Conservation (phyloP, 176 grass and related monocot species). For the Juncus effusus region DNA sequence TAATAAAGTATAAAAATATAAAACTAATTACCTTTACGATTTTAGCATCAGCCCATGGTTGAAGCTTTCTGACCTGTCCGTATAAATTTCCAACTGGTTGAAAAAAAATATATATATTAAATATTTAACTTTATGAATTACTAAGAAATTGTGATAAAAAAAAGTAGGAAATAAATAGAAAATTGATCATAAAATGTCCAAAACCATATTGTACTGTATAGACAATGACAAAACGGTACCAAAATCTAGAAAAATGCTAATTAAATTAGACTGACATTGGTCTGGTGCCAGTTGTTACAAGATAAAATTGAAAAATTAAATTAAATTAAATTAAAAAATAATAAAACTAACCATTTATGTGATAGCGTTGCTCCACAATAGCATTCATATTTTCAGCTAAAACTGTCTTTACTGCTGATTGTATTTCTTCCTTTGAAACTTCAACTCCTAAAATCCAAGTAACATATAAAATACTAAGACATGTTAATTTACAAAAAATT, state of each 20-base stretch:
- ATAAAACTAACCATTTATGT: constrained; percentile 67
- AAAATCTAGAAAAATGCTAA: background rate
- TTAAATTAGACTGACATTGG: background rate
- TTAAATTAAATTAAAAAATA: constrained; percentile 5
- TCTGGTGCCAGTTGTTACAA: background rate
- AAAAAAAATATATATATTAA: constrained; percentile 19
- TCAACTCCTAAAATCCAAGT: constrained; percentile 58
- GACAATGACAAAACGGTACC: background rate
- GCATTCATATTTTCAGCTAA: constrained; percentile 78
- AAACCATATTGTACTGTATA: background rate
- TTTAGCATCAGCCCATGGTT: constrained; percentile 96
- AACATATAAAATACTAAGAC: constrained; percentile 22
- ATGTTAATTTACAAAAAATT: background rate
- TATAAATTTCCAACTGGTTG: constrained; percentile 77
- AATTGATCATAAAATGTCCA: background rate
- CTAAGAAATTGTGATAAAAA: background rate
- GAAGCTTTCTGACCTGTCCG: constrained; percentile 76
- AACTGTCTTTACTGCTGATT: constrained; percentile 50
- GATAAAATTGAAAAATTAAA: constrained; percentile 14
- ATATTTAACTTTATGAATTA: constrained; percentile 5
- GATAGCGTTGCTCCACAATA: constrained; percentile 88
- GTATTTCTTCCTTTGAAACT: constrained; percentile 86
- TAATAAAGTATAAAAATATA: constrained; percentile 11
- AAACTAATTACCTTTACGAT: constrained; percentile 50
- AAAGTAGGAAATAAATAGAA: background rate